Percentiles rank a stretch among this genome's conserved stretches.
These are phyloP conservation scores for Orbilia oligospora DNA, from an alignment of 2,329 filamentous ascomycete genomes.

Conservation along the genomic window DNA sequence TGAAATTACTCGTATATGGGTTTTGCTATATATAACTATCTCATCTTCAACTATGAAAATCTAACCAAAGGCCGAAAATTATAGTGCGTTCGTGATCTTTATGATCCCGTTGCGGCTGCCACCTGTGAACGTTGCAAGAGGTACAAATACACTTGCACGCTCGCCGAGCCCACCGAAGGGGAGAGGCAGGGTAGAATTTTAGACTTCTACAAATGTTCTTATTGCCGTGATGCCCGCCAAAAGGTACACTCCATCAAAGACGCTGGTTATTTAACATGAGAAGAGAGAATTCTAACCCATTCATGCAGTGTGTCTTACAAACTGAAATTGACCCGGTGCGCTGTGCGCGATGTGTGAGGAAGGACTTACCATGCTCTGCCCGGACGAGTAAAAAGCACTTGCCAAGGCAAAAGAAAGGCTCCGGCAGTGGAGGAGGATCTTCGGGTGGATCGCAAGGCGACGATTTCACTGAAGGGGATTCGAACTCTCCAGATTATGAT, in stretches of 20 bases:
- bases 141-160: constrained; percentile 39
- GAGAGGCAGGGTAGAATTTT: constrained; percentile 34
- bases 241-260: constrained; percentile 12
- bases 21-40: background rate
- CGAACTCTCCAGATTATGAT: constrained; percentile 29
- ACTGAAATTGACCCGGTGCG: constrained; percentile 27
- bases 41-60: background rate
- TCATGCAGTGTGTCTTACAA: constrained; percentile 13
- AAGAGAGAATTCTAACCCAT: background rate
- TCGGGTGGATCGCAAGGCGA: constrained; percentile 13
- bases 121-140: constrained; percentile 33
- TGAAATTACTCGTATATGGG: background rate
- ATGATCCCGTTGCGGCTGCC: constrained; percentile 21
- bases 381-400: constrained; percentile 39
- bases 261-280: background rate
- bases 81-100: constrained; percentile 49
- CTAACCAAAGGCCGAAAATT: background rate
- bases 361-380: constrained; percentile 21
- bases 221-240: constrained; percentile 44
- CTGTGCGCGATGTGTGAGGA: constrained; percentile 38
- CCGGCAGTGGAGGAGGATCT: constrained; percentile 12
- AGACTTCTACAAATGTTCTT: constrained; percentile 39
- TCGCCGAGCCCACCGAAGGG: constrained; percentile 3
- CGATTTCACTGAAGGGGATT: constrained; percentile 22
- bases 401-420: constrained; percentile 40